Evolutionary conservation across 805 yeast species (phyloP), one percentile per base, ranked within the genome.

Genomic region (Nakazawaea ambrosiae): DNA sequence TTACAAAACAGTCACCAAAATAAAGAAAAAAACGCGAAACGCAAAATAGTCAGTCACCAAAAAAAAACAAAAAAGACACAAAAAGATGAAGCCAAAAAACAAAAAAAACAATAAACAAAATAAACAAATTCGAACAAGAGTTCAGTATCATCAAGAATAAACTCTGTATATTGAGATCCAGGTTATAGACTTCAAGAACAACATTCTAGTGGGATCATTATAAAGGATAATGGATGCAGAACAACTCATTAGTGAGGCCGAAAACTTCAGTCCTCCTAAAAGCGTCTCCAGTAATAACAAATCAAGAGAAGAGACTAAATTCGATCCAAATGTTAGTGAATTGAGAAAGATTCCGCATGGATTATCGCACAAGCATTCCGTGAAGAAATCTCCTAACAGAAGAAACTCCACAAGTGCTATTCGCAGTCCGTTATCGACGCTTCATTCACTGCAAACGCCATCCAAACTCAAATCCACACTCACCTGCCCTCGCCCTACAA

Each of bases 331-430:
- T 19, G 11, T 26, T n/a, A 35, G 40, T 4, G 33, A 34, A 9
- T 42, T 53, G 22, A 50, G 49, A 18, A 61, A 53, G 44, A 61
- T 65, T 34, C 72, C 74, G 2, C 77, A 72, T 47, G 78, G 78
- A 0, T 49, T 72, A 26, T 49, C 61, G 2, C 58, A 63, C 39
- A 65, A 65, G 42, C 67, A 64, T 40, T 12, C 15, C 7, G 20
- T 22, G 9, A 30, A 33, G 12, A 15, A 18, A 5, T 27, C 31
- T 3, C 22, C 30, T 5, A 46, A 47, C 9, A 42, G 62, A 41
- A 52, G 63, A 45, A 58, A 53, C 33, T 41, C 44, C 6, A 28
- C 28, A 4, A 29, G 32, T 30, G 38, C 27, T 11, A 18, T 39
- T 7, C 19, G 37, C 15, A 27, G 22, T 3, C 39, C 42, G 10